These are phyloP conservation scores for Ogataea saltuana DNA, from an alignment of 805 yeast species.

Conservation along the genomic window DNA sequence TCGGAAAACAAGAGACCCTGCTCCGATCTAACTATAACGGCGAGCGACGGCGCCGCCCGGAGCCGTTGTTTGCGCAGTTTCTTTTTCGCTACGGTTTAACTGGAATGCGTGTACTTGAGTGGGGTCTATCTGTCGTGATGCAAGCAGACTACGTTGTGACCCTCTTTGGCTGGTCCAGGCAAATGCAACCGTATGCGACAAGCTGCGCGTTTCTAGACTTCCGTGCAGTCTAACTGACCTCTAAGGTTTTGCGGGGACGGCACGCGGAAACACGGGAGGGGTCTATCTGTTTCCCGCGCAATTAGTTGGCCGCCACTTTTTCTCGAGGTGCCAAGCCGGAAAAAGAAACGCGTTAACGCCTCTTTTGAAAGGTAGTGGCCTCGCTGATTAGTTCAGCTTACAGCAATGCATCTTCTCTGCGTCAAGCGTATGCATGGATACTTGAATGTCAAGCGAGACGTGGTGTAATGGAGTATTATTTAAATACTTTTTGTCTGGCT, in stretches of 20 bases:
- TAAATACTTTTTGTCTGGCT: too few species aligned
- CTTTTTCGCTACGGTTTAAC: slow-evolving; percentile 2
- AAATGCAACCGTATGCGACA: not conserved
- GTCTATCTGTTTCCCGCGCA: slow-evolving; percentile 6
- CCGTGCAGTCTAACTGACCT: slow-evolving; percentile 2
- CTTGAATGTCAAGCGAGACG: not conserved
- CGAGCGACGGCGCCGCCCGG: too few species aligned
- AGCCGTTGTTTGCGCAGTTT: slow-evolving; percentile 2
- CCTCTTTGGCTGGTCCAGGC: slow-evolving; percentile 3
- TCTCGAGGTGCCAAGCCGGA: not conserved
- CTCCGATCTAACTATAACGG: too few species aligned
- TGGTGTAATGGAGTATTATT: not conserved
- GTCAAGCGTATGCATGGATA: slow-evolving; percentile 2
- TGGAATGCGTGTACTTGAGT: too few species aligned
- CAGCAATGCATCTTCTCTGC: slow-evolving; percentile 7
- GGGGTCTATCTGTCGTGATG: too few species aligned
- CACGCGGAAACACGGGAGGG: too few species aligned
- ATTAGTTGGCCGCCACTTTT: not conserved
- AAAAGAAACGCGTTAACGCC: slow-evolving; percentile 1
- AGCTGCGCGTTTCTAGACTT: not conserved
- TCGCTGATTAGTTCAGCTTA: not conserved
- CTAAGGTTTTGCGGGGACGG: too few species aligned
- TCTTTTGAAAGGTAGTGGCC: not conserved
- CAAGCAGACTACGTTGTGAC: too few species aligned
- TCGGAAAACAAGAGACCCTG: too few species aligned